phyloP scores from a whole-genome alignment of 2,329 filamentous ascomycete genomes.

The Purpureocillium takamizusanense region DNA sequence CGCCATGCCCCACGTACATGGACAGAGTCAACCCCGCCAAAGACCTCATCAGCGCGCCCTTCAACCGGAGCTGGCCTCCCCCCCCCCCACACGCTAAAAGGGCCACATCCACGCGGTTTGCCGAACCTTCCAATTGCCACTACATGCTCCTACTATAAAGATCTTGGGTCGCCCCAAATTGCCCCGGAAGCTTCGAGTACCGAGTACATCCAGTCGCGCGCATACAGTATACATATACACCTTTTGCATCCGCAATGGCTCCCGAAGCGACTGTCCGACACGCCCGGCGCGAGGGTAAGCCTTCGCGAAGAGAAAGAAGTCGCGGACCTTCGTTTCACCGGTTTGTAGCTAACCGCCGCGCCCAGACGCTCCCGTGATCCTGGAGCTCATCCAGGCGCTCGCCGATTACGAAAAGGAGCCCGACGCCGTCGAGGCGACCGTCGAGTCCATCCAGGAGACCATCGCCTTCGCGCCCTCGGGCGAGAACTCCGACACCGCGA shows the following conservation, averaged over 20 bases:
- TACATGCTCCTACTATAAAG: no score
- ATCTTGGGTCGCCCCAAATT: no score
- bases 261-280: constrained; percentile 22
- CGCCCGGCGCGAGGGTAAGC: constrained; percentile 49
- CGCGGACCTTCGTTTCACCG: not conserved
- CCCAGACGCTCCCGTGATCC: constrained; percentile 72
- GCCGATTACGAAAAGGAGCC: constrained; percentile 80
- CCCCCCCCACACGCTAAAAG: no score
- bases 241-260: constrained; percentile 5
- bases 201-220: no score
- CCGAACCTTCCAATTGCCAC: no score
- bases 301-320: no score
- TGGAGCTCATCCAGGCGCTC: constrained; percentile 73
- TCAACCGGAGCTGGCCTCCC: not conserved
- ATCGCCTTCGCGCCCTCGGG: constrained; percentile 64
- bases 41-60: not conserved
- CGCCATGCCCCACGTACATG: no score
- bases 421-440: constrained; percentile 67
- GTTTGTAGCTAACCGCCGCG: constrained; percentile 6
- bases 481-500: constrained; percentile 26
- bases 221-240: no score
- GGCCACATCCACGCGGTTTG: no score
- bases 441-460: constrained; percentile 60
- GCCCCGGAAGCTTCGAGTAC: no score
- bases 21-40: not conserved